phyloP scores from a whole-genome alignment of 1,284 basidiomycete species.

The Moniliophthora roreri region DNA sequence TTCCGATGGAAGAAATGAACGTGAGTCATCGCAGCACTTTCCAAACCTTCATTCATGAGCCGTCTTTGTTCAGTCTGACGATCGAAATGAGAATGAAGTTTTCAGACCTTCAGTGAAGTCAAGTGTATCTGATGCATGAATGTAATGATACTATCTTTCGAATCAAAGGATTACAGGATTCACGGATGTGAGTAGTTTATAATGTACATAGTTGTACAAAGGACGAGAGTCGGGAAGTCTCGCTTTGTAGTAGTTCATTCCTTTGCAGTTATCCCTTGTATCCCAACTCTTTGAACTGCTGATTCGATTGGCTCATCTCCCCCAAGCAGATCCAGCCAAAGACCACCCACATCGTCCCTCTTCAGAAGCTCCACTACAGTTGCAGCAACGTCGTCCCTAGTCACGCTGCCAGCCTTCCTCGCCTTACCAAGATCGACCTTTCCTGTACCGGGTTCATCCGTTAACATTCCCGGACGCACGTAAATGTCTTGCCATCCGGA shows the following conservation, averaged over 20 bases:
- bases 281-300: conserved; percentile 20
- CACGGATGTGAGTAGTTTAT: no score
- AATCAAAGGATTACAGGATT: no score
- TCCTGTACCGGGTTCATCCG: conserved; percentile 53
- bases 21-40: background rate
- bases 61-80: background rate
- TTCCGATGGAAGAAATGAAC: background rate
- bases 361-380: conserved; percentile 52
- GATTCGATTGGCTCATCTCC: conserved; percentile 52
- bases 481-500: conserved; percentile 11
- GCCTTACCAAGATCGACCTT: conserved; percentile 56
- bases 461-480: conserved; percentile 63
- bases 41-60: background rate
- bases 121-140: no score
- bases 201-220: no score
- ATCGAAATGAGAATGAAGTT: background rate
- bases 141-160: no score
- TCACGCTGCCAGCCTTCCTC: conserved; percentile 27
- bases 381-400: conserved; percentile 63
- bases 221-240: no score
- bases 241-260: no score
- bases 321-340: conserved; percentile 65
- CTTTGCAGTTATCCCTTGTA: conserved; percentile 11
- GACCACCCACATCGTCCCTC: conserved; percentile 55
- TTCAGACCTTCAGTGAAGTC: no score